Conservation (phyloP, 2,329 filamentous ascomycete species). For the Phaeosphaeria sp. region DNA sequence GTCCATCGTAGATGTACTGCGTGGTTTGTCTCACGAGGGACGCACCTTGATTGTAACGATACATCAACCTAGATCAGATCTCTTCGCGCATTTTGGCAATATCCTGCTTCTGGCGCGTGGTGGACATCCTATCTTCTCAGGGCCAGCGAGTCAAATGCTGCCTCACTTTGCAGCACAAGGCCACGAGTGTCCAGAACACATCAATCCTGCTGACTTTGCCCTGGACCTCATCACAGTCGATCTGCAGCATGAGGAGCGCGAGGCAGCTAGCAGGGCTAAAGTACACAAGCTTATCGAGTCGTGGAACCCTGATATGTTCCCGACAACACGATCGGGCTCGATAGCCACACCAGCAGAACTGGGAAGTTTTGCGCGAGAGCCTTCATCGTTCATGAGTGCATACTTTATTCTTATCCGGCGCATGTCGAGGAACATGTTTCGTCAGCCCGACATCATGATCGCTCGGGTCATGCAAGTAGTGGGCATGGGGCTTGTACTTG, state of each 20-base stretch:
- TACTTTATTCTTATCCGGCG: conserved; percentile 73
- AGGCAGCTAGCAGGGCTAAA: conserved; percentile 67
- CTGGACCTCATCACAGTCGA: conserved; percentile 79
- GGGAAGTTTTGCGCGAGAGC: conserved; percentile 69
- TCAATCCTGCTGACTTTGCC: conserved; percentile 80
- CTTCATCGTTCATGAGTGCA: conserved; percentile 66
- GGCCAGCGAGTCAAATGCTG: conserved; percentile 68
- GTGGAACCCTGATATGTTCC: conserved; percentile 56
- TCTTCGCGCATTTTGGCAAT: conserved; percentile 75
- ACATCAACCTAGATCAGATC: conserved; percentile 75
- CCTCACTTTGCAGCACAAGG: conserved; percentile 67
- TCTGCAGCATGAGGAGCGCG: conserved; percentile 68
- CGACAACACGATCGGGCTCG: conserved; percentile 29
- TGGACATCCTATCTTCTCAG: conserved; percentile 72
- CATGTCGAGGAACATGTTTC: conserved; percentile 66
- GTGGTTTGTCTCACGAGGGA: conserved; percentile 73
- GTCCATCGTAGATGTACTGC: conserved; percentile 73
- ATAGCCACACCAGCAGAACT: conserved; percentile 74
- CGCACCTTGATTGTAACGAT: conserved; percentile 79
- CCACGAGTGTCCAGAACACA: conserved; percentile 70
- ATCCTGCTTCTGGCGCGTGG: conserved; percentile 74
- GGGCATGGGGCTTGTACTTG: conserved; percentile 44
- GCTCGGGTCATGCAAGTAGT: conserved; percentile 49
- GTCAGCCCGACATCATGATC: conserved; percentile 44
- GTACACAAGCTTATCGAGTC: conserved; percentile 66